Percentiles rank a stretch among this genome's conserved stretches.
phyloP scores from a whole-genome alignment of 805 yeast genomes.

The Spathaspora gorwiae region DNA sequence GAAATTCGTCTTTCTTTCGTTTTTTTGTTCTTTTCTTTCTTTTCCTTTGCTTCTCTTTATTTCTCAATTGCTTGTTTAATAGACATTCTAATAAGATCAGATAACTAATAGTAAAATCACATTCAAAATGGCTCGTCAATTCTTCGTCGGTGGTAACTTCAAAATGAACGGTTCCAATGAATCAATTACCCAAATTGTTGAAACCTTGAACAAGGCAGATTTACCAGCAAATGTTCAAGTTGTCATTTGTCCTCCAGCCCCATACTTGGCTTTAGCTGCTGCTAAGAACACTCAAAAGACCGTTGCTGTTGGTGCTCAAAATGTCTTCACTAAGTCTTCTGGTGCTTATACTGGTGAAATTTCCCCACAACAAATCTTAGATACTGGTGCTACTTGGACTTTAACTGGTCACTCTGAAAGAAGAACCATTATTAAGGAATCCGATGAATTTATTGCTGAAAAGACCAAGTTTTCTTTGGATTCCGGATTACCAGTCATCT shows the following conservation, averaged over 20 bases:
- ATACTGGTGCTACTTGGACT: slow-evolving; percentile 91
- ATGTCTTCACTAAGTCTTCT: slow-evolving; percentile 77
- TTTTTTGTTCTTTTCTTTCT: not conserved
- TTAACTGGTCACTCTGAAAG: slow-evolving; percentile 98
- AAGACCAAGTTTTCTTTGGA: slow-evolving; percentile 94
- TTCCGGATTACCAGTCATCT: slow-evolving; percentile 82
- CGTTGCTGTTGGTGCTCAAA: slow-evolving; percentile 86
- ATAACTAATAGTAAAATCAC: not conserved
- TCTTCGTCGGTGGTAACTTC: slow-evolving; percentile 99
- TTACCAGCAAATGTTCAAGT: slow-evolving; percentile 82
- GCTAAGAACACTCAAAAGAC: slow-evolving; percentile 62
- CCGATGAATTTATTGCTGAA: slow-evolving; percentile 86
- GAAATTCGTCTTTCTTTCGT: not conserved
- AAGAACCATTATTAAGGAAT: slow-evolving; percentile 87
- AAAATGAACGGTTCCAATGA: slow-evolving; percentile 94
- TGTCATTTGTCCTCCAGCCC: slow-evolving; percentile 94
- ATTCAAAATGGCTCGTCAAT: slow-evolving; percentile 67
- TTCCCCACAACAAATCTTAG: slow-evolving; percentile 83
- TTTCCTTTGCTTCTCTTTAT: slow-evolving; percentile 4
- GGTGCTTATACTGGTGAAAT: slow-evolving; percentile 99
- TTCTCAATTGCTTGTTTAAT: not conserved
- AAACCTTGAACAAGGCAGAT: slow-evolving; percentile 71
- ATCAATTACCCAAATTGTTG: slow-evolving; percentile 79
- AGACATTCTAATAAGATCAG: not conserved
- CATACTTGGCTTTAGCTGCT: slow-evolving; percentile 78